A percentile compares a stretch with the other conserved stretches of the same genome.
phyloP scores from a whole-genome alignment of 305 asterid genomes.

The Fraxinus ornus region DNA sequence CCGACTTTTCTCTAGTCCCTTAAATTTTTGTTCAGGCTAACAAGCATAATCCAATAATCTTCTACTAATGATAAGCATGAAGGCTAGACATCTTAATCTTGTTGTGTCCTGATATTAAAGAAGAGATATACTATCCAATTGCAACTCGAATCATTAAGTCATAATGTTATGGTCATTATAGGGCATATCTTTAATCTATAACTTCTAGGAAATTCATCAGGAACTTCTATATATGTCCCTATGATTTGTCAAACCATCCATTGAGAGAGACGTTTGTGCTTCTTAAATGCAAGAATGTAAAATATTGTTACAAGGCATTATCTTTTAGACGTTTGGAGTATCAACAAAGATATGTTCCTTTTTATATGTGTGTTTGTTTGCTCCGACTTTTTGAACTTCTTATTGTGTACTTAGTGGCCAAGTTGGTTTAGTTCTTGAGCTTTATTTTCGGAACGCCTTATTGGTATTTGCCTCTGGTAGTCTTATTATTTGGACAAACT shows the following conservation, averaged over 20 bases:
- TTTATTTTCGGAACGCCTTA: background rate
- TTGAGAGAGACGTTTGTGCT: background rate
- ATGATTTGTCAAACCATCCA: background rate
- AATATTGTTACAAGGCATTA: background rate
- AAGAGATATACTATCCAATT: background rate
- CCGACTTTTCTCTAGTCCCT: background rate
- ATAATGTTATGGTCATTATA: background rate
- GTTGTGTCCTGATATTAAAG: background rate
- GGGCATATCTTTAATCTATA: background rate
- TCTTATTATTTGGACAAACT: slow-evolving; percentile 13
- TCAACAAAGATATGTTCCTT: background rate
- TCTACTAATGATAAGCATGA: background rate
- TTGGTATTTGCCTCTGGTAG: background rate
- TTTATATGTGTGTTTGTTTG: background rate
- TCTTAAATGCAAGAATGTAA: background rate
- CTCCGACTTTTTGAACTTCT: background rate
- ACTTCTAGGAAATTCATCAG: background rate
- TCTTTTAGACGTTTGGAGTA: background rate
- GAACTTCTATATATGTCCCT: background rate
- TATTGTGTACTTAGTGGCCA: background rate
- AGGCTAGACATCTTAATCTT: background rate
- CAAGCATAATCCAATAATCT: background rate
- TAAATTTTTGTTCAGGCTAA: background rate
- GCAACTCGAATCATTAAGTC: background rate
- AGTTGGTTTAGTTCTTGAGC: background rate